A percentile compares a stretch with the other conserved stretches of the same genome.
These are phyloP conservation scores for Curvularia sp. DNA, from an alignment of 2,329 filamentous ascomycete species.

Conservation along the genomic window DNA sequence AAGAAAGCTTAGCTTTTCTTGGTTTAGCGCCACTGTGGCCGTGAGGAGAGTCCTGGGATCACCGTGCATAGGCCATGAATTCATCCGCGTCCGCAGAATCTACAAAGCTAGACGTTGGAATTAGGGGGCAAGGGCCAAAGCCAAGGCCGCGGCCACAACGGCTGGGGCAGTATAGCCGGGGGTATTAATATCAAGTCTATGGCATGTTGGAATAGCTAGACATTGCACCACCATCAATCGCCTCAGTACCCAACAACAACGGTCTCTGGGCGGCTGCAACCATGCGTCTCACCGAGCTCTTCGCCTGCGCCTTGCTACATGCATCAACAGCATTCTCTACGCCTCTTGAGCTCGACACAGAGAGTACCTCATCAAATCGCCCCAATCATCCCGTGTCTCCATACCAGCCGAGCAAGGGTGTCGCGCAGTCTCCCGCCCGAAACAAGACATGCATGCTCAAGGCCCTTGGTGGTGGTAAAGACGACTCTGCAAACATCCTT, in stretches of 20 bases:
- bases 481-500: slow-evolving; percentile 62
- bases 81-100: slow-evolving; percentile 25
- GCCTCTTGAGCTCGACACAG: slow-evolving; percentile 19
- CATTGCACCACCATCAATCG: not conserved
- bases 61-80: slow-evolving; percentile 24
- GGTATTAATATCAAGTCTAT: slow-evolving; percentile 23
- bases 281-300: slow-evolving; percentile 39
- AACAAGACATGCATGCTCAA: slow-evolving; percentile 51
- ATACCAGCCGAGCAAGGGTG: slow-evolving; percentile 45
- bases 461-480: slow-evolving; percentile 51
- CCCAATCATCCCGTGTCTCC: slow-evolving; percentile 47
- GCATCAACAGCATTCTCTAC: slow-evolving; percentile 34
- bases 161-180: slow-evolving; percentile 18
- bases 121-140: slow-evolving; percentile 11
- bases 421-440: slow-evolving; percentile 47
- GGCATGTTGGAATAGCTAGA: slow-evolving; percentile 3
- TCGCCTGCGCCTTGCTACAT: slow-evolving; percentile 37
- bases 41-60: slow-evolving; percentile 17
- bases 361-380: slow-evolving; percentile 33
- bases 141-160: slow-evolving; percentile 15
- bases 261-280: slow-evolving; percentile 5
- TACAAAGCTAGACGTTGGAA: slow-evolving; percentile 1
- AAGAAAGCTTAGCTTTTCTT: slow-evolving; percentile 26
- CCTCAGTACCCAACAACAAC: not conserved
- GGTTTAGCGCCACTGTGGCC: slow-evolving; percentile 31